These are phyloP conservation scores for Hibiscus tridactylites DNA, from an alignment of 345 rosid genomes.

Conservation along the genomic window DNA sequence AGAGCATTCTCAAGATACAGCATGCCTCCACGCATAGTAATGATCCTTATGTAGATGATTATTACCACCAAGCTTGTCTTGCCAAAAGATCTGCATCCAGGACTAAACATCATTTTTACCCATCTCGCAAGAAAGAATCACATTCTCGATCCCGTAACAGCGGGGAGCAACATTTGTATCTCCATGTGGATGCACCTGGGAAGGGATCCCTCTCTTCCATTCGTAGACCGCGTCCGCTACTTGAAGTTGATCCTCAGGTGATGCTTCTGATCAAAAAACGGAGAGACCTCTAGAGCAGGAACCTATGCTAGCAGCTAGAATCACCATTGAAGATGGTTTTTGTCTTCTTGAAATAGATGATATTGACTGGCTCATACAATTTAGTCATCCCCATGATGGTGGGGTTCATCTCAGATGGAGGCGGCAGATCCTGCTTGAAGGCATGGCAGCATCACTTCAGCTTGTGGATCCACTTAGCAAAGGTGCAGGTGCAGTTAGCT, in stretches of 20 bases:
- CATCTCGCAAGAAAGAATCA: slow-evolving; percentile 68
- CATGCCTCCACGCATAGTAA: slow-evolving; percentile 71
- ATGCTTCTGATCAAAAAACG: slow-evolving; percentile 45
- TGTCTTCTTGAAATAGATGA: slow-evolving; percentile 81
- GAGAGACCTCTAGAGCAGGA: slow-evolving; percentile 84
- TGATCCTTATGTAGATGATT: slow-evolving; percentile 85
- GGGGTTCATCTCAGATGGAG: slow-evolving; percentile 66
- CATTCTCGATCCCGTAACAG: slow-evolving; percentile 71
- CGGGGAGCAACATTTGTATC: slow-evolving; percentile 51
- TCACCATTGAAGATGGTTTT: slow-evolving; percentile 75
- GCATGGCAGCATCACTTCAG: slow-evolving; percentile 81
- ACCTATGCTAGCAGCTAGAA: slow-evolving; percentile 93
- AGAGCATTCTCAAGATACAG: slow-evolving; percentile 94
- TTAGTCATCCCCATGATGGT: slow-evolving; percentile 71
- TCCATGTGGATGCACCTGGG: slow-evolving; percentile 55
- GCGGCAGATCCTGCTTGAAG: slow-evolving; percentile 70
- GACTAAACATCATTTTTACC: slow-evolving; percentile 53
- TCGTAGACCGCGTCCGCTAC: slow-evolving; percentile 32
- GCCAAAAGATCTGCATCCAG: slow-evolving; percentile 62
- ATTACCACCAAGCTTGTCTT: slow-evolving; percentile 89
- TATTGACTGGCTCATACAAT: slow-evolving; percentile 65
- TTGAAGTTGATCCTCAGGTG: slow-evolving; percentile 56
- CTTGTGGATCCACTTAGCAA: slow-evolving; percentile 85
- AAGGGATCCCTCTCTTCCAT: slow-evolving; percentile 51
- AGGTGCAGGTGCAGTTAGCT: slow-evolving; percentile 40